phyloP scores from a whole-genome alignment of 1,284 basidiomycete genomes.

The Caloboletus firmus region DNA sequence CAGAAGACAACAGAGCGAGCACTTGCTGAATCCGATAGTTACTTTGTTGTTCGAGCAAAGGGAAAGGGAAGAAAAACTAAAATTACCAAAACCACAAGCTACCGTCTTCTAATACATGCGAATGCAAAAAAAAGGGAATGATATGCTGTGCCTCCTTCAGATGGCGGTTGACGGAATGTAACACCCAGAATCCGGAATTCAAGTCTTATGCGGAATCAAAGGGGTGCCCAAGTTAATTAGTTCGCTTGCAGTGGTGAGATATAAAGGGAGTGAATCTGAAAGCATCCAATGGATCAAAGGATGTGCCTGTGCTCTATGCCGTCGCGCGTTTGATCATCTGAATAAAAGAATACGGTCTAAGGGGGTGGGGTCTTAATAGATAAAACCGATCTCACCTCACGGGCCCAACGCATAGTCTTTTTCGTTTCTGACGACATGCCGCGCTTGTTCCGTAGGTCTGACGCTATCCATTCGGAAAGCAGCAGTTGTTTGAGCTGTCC shows the following conservation, averaged over 20 bases:
- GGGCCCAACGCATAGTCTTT: conserved; percentile 80
- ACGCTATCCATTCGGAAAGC: conserved; percentile 79
- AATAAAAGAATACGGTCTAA: not conserved
- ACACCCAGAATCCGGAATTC: conserved; percentile 24
- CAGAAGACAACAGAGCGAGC: conserved; percentile 1
- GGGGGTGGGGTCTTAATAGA: not conserved
- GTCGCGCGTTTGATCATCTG: conserved; percentile 74
- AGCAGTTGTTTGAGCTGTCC: conserved; percentile 82
- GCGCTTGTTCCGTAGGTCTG: conserved; percentile 71
- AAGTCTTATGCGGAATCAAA: conserved; percentile 24
- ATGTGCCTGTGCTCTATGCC: conserved; percentile 43
- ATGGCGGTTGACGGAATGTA: conserved; percentile 44
- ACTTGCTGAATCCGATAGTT: conserved; percentile 17
- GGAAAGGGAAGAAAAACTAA: conserved; percentile 13
- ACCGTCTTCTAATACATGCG: conserved; percentile 46
- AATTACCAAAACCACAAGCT: conserved; percentile 32
- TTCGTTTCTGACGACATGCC: conserved; percentile 70
- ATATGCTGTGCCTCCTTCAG: conserved; percentile 61
- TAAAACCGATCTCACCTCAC: conserved; percentile 57
- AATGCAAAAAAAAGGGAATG: conserved; percentile 41
- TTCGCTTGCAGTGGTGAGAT: conserved; percentile 44
- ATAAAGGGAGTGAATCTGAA: conserved; percentile 30
- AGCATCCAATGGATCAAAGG: conserved; percentile 17
- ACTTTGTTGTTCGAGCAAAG: conserved; percentile 9
- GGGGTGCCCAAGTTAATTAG: conserved; percentile 34